A percentile compares a stretch with the other conserved stretches of the same genome.
Conservation (phyloP, 2,329 filamentous ascomycete species). For the Chaetomiaceae sp. region DNA sequence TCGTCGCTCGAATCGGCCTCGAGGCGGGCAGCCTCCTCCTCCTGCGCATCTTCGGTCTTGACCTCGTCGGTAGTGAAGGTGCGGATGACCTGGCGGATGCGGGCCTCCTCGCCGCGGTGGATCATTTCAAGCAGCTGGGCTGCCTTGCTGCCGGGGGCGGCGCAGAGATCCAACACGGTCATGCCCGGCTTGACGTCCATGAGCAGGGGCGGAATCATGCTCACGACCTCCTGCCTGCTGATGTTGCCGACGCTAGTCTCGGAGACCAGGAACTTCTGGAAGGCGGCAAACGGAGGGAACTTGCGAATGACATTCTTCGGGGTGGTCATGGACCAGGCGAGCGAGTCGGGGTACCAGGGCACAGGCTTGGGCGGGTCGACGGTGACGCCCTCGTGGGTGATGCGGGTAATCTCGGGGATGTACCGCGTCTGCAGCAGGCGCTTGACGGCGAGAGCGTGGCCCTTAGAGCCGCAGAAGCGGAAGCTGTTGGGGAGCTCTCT, state of each 20-base stretch:
- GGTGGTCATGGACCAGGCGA: slow-evolving; percentile 97
- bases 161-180: slow-evolving; percentile 92
- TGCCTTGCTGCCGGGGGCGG: slow-evolving; percentile 94
- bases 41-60: slow-evolving; percentile 41
- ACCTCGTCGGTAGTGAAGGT: slow-evolving; percentile 59
- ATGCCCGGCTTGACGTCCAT: slow-evolving; percentile 89
- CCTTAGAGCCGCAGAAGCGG: slow-evolving; percentile 92
- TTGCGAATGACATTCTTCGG: slow-evolving; percentile 93
- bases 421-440: slow-evolving; percentile 83
- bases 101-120: slow-evolving; percentile 84
- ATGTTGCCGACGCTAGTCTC: slow-evolving; percentile 98
- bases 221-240: slow-evolving; percentile 93
- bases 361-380: slow-evolving; percentile 81
- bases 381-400: slow-evolving; percentile 74
- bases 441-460: slow-evolving; percentile 89
- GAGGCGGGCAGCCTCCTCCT: slow-evolving; percentile 48
- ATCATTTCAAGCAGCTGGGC: slow-evolving; percentile 93
- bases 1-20: slow-evolving; percentile 63
- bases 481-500: slow-evolving; percentile 95
- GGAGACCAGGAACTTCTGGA: slow-evolving; percentile 96
- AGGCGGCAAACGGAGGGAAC: slow-evolving; percentile 88
- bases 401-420: slow-evolving; percentile 82
- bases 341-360: slow-evolving; percentile 87
- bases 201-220: slow-evolving; percentile 95
- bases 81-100: slow-evolving; percentile 67